Conservation (phyloP, 306 rosid species). For the Acacia confusa region DNA sequence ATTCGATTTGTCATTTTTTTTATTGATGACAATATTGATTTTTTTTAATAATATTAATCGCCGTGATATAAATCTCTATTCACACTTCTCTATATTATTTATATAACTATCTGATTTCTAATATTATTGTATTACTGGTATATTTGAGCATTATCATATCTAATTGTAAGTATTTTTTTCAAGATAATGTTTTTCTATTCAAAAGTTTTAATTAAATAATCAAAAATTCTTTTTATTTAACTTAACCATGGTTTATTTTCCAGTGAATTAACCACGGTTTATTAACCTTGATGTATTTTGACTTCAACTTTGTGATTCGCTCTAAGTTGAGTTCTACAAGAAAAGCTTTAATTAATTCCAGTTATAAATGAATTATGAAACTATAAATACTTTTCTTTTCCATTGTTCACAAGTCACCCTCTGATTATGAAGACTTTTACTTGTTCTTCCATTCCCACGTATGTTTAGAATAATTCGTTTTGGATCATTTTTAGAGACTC, state of each 20-base stretch:
- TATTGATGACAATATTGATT: not conserved
- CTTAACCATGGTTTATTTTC: no score
- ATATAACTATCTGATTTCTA: no score
- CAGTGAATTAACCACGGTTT: not conserved
- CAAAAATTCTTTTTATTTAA: no score
- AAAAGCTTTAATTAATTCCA: not conserved
- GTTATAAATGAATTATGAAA: not conserved
- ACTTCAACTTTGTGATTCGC: not conserved
- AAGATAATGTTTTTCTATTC: no score
- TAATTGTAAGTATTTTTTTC: not conserved
- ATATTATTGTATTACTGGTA: no score
- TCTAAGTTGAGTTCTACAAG: not conserved
- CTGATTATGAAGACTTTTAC: not conserved
- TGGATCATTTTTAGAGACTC: not conserved
- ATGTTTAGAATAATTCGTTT: not conserved
- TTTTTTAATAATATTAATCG: no score
- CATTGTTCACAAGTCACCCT: not conserved
- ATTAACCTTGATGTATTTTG: not conserved
- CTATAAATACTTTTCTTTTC: not conserved
- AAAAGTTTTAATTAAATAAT: no score
- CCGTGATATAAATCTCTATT: no score
- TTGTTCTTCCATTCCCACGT: not conserved
- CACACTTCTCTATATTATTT: not conserved
- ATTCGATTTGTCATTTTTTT: no score
- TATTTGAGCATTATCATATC: not conserved